Conservation (phyloP, 768 basidiomycete genomes). For the Termitomyces sp. region DNA sequence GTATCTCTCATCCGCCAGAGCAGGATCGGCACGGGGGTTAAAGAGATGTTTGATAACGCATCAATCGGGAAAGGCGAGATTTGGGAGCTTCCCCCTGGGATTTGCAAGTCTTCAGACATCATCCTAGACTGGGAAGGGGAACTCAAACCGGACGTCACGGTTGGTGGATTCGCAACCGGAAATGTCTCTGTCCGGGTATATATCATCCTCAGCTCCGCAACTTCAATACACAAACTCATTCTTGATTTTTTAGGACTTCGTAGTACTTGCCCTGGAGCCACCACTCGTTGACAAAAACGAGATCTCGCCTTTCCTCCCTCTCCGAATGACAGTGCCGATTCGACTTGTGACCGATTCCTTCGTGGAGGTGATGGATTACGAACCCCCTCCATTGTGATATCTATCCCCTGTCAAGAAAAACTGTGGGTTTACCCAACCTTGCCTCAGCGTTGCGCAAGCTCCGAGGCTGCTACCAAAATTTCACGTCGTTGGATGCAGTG, state of each 20-base stretch:
- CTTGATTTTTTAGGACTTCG: slow-evolving; percentile 45
- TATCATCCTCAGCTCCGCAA: slow-evolving; percentile 3
- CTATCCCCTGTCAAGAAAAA: neutral
- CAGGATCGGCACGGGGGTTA: slow-evolving; percentile 28
- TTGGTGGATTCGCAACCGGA: slow-evolving; percentile 43
- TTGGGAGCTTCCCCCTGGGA: slow-evolving; percentile 37
- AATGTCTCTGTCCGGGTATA: slow-evolving; percentile 41
- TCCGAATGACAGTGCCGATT: slow-evolving; percentile 48
- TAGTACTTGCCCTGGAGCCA: slow-evolving; percentile 44
- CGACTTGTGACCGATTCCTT: slow-evolving; percentile 59
- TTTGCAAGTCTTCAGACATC: slow-evolving; percentile 16
- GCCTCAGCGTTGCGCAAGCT: neutral
- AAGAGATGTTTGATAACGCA: slow-evolving; percentile 33
- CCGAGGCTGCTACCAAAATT: neutral
- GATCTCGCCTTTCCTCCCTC: slow-evolving; percentile 26
- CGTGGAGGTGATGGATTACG: slow-evolving; percentile 17
- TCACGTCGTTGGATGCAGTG: neutral
- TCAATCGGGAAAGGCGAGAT: slow-evolving; percentile 48
- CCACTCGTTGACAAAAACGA: slow-evolving; percentile 26
- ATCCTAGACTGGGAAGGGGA: slow-evolving; percentile 62
- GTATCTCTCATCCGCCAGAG: slow-evolving; percentile 54
- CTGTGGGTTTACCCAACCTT: neutral
- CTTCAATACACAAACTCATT: neutral
- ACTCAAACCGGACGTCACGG: slow-evolving; percentile 31
- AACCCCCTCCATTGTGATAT: slow-evolving; percentile 1